Percentiles rank a stretch among this genome's conserved stretches.
phyloP scores from a whole-genome alignment of 768 basidiomycete species.

The Psilocybe cyanescens region DNA sequence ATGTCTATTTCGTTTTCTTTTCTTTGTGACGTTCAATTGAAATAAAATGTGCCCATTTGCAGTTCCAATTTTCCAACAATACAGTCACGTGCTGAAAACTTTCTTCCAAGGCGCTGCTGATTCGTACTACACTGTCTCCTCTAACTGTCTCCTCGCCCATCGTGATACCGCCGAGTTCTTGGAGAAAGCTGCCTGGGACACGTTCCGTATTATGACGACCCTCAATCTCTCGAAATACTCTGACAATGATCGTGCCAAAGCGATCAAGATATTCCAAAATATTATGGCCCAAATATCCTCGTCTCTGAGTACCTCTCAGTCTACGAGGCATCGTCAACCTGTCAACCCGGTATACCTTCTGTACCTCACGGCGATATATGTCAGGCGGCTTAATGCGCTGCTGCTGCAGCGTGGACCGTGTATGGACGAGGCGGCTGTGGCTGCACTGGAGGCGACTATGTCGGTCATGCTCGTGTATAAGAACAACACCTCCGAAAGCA shows the following conservation, averaged over 20 bases:
- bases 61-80: constrained; percentile 1
- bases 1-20: neutral
- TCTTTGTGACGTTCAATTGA: neutral
- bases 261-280: neutral
- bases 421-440: neutral
- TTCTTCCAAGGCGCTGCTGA: neutral
- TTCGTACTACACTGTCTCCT: neutral
- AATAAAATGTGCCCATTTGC: neutral
- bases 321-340: neutral
- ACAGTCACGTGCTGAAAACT: neutral
- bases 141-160: neutral
- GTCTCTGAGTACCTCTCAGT: neutral
- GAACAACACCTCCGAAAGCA: neutral
- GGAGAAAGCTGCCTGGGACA: neutral
- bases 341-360: neutral
- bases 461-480: neutral
- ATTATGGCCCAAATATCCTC: neutral
- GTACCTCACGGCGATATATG: neutral
- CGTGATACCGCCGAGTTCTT: neutral
- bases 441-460: neutral
- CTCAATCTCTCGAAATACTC: neutral
- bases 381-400: neutral
- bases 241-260: neutral
- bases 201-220: neutral
- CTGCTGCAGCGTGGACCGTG: neutral